phyloP scores from a whole-genome alignment of 768 basidiomycete species.

The Tulasnella sp. region DNA sequence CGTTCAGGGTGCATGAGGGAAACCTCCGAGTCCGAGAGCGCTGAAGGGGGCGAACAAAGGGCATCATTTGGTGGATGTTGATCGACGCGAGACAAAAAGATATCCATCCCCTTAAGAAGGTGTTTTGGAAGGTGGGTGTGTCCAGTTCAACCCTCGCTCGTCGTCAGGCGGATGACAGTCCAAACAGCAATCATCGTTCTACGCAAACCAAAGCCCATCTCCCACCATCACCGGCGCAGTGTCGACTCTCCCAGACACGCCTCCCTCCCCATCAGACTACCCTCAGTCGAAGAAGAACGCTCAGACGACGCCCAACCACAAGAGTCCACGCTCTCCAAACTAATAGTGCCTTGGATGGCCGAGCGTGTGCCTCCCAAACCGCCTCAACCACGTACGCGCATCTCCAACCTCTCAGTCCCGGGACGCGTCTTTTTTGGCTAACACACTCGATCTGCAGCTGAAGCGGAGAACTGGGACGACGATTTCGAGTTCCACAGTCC shows the following conservation, averaged over 20 bases:
- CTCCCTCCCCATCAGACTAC: not conserved
- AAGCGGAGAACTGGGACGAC: slow-evolving; percentile 71
- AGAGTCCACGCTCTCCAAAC: not conserved
- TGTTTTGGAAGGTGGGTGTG: not conserved
- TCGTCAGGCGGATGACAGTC: not conserved
- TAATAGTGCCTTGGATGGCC: not conserved
- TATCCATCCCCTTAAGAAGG: not conserved
- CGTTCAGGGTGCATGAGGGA: not conserved
- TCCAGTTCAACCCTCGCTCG: not conserved
- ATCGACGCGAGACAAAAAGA: not conserved
- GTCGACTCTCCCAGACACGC: not conserved
- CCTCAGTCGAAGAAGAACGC: not conserved
- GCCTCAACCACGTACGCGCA: not conserved
- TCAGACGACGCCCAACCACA: not conserved
- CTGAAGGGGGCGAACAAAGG: not conserved
- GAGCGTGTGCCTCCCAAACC: not conserved
- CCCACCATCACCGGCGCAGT: not conserved
- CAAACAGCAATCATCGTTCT: not conserved
- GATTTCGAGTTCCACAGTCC: slow-evolving; percentile 52
- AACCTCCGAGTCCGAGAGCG: not conserved
- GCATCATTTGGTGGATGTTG: not conserved
- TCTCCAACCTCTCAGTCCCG: not conserved
- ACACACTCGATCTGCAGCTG: slow-evolving; percentile 19
- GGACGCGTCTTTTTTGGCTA: not conserved
- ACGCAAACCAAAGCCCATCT: not conserved